Evolutionary conservation across 2,329 filamentous ascomycete species (phyloP).

Genomic region (Fusarium clavum): DNA sequence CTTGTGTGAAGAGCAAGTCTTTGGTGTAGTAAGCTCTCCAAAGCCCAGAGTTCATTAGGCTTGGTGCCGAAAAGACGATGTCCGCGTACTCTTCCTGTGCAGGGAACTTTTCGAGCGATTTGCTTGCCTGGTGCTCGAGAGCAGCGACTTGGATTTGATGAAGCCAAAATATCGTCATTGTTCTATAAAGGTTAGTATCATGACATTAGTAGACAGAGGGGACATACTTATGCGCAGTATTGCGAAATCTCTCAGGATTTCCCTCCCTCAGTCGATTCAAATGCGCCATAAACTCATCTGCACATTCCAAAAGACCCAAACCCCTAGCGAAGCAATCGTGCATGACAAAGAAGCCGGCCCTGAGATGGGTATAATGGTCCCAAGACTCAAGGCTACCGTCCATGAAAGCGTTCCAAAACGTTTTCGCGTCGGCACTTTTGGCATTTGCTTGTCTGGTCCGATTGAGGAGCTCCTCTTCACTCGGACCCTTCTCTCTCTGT

Average conservation of each 20-base stretch:
- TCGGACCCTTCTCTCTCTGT: constrained; percentile 19
- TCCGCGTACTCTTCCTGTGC: constrained; percentile 37
- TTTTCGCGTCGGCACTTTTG: constrained; percentile 7
- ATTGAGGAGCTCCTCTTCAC: constrained; percentile 29
- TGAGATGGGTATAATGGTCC: constrained; percentile 52
- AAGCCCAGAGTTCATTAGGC: constrained; percentile 47
- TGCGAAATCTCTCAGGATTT: constrained; percentile 49
- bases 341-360: constrained; percentile 50
- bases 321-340: constrained; percentile 44
- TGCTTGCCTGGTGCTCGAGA: constrained; percentile 39
- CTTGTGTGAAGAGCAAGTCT: constrained; percentile 47
- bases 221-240: constrained; percentile 50
- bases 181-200: constrained; percentile 21
- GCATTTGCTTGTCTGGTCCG: constrained; percentile 17
- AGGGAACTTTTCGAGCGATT: constrained; percentile 22
- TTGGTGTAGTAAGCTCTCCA: constrained; percentile 52
- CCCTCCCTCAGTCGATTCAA: constrained; percentile 43
- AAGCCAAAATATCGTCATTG: constrained; percentile 53
- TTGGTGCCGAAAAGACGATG: constrained; percentile 42
- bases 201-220: rapidly evolving
- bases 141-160: constrained; percentile 50
- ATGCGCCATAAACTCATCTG: constrained; percentile 47
- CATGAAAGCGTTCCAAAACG: constrained; percentile 48
- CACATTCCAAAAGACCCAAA: constrained; percentile 44
- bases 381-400: constrained; percentile 46